These are phyloP conservation scores for Vachellia pachyceras DNA, from an alignment of 306 rosid species.

Conservation along the genomic window DNA sequence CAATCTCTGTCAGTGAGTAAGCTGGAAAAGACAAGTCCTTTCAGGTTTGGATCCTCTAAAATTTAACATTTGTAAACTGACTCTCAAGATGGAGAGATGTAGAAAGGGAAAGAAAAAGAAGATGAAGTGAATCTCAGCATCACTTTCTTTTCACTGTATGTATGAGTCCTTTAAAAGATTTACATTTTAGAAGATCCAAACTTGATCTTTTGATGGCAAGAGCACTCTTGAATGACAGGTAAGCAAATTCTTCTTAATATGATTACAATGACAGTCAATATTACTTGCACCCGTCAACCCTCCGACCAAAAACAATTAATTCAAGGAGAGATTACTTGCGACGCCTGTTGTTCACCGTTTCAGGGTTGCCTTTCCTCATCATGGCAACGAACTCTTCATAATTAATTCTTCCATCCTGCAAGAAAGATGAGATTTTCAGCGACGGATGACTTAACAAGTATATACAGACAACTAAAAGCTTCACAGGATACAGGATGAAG, in stretches of 20 bases:
- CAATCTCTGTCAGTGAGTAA: not conserved
- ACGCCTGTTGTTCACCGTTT: constrained; percentile 29
- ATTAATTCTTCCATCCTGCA: constrained; percentile 90
- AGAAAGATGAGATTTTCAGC: not conserved
- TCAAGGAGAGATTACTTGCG: constrained; percentile 7
- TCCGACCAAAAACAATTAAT: not conserved
- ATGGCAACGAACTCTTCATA: constrained; percentile 90
- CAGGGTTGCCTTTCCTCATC: constrained; percentile 96
- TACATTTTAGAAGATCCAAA: not conserved
- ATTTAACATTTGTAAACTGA: not conserved
- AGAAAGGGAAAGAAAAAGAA: not conserved
- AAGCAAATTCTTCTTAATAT: not conserved
- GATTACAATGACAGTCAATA: not conserved
- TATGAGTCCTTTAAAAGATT: not conserved
- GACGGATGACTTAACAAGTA: not conserved
- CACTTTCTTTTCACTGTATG: not conserved
- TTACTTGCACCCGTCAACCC: constrained; percentile 6
- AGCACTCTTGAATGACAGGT: not conserved
- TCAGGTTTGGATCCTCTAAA: not conserved
- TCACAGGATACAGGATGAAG: not conserved
- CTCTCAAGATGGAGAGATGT: not conserved
- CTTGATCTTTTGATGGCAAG: not conserved
- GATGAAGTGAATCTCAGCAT: not conserved
- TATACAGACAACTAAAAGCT: not conserved
- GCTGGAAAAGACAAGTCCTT: not conserved